Conservation (phyloP, 805 yeast genomes). For the Millerozyma miso region DNA sequence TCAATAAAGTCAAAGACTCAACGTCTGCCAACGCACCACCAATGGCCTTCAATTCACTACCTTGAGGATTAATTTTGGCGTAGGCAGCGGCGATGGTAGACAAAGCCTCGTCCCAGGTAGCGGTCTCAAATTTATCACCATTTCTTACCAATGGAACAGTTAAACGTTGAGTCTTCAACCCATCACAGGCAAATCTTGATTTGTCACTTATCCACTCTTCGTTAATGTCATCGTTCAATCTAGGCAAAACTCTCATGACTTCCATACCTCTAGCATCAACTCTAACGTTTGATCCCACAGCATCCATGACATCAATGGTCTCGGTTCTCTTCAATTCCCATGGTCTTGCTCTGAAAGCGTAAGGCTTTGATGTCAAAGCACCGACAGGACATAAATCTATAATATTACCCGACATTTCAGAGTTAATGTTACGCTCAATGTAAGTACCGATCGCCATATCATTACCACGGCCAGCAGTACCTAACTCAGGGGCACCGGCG, state of each 20-base stretch:
- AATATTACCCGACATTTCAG: constrained; percentile 83
- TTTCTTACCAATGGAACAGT: constrained; percentile 74
- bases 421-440: constrained; percentile 76
- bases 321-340: constrained; percentile 92
- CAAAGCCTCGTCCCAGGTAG: constrained; percentile 86
- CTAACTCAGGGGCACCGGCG: constrained; percentile 90
- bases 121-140: constrained; percentile 65
- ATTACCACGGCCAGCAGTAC: constrained; percentile 86
- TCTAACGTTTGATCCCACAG: constrained; percentile 74
- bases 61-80: constrained; percentile 51
- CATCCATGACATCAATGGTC: constrained; percentile 80
- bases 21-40: constrained; percentile 82
- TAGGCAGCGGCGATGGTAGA: constrained; percentile 62
- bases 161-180: constrained; percentile 78
- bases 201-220: constrained; percentile 93
- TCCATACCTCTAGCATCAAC: constrained; percentile 85
- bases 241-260: constrained; percentile 82
- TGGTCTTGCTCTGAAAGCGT: constrained; percentile 89
- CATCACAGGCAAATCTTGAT: constrained; percentile 81
- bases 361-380: constrained; percentile 85
- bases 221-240: constrained; percentile 80
- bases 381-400: constrained; percentile 91
- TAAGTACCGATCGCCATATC: constrained; percentile 91
- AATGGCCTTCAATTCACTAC: constrained; percentile 73
- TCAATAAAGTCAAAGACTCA: constrained; percentile 76